phyloP scores from a whole-genome alignment of 192 early-diverging fungal species.

The Podila epicladia region DNA sequence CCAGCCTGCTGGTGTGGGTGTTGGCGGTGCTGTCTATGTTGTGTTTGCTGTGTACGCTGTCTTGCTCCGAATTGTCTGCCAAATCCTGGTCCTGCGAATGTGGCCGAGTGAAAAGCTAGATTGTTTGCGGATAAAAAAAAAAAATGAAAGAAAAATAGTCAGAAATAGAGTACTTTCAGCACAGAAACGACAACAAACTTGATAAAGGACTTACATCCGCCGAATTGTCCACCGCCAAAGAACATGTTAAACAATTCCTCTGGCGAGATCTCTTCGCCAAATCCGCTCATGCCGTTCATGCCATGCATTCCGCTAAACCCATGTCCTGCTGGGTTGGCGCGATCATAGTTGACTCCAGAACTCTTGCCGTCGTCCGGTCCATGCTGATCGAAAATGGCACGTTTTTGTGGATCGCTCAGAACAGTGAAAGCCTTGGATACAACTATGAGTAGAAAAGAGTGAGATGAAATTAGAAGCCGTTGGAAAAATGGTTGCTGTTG shows the following conservation, averaged over 20 bases:
- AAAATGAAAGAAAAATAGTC: not conserved
- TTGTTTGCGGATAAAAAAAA: conserved; percentile 6
- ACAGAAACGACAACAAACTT: conserved; percentile 34
- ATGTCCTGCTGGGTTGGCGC: conserved; percentile 28
- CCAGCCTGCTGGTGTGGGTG: conserved; percentile 32
- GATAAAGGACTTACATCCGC: conserved; percentile 54
- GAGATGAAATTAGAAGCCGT: not conserved
- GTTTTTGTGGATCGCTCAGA: conserved; percentile 86
- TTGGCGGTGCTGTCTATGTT: conserved; percentile 45
- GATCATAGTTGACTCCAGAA: conserved; percentile 47
- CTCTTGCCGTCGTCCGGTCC: conserved; percentile 77
- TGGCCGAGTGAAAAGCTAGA: conserved; percentile 52
- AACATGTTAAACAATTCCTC: conserved; percentile 99
- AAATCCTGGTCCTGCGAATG: conserved; percentile 67
- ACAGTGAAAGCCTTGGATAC: conserved; percentile 93
- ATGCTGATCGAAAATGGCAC: conserved; percentile 85
- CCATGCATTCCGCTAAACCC: conserved; percentile 53
- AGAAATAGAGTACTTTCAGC: conserved; percentile 2
- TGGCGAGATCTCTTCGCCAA: conserved; percentile 80
- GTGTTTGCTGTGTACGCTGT: conserved; percentile 28
- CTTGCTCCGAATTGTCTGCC: conserved; percentile 59
- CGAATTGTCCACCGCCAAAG: conserved; percentile 77
- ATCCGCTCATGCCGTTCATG: conserved; percentile 14
- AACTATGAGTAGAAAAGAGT: conserved; percentile 53
- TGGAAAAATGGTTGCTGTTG: not conserved